These are phyloP conservation scores for Lecanicillium sp. DNA, from an alignment of 2,329 filamentous ascomycete genomes.

Conservation along the genomic window DNA sequence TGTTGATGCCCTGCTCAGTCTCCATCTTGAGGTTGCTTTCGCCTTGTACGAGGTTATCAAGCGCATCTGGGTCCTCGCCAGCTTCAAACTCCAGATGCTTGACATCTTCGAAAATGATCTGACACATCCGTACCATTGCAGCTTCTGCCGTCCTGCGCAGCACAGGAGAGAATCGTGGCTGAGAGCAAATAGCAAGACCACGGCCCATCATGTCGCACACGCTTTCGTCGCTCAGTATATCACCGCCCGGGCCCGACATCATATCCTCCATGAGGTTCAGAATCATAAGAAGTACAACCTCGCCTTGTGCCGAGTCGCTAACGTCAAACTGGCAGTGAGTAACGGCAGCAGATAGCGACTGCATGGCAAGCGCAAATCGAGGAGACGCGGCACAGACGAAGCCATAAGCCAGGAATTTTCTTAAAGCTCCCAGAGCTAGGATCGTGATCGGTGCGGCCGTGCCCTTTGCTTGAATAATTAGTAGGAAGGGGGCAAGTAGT, in stretches of 20 bases:
- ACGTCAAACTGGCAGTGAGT: slow-evolving; percentile 98
- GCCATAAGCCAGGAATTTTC: slow-evolving; percentile 94
- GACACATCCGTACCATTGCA: slow-evolving; percentile 97
- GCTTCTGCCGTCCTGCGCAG: slow-evolving; percentile 88
- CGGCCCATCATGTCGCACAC: slow-evolving; percentile 99
- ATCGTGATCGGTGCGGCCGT: slow-evolving; percentile 96
- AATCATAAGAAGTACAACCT: slow-evolving; percentile 90
- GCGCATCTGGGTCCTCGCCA: slow-evolving; percentile 54
- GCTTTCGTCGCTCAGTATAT: slow-evolving; percentile 93
- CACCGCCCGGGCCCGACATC: slow-evolving; percentile 86
- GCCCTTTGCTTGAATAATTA: slow-evolving; percentile 92
- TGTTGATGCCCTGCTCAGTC: slow-evolving; percentile 25
- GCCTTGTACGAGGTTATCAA: slow-evolving; percentile 59
- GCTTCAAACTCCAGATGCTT: slow-evolving; percentile 78
- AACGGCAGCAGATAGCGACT: slow-evolving; percentile 85
- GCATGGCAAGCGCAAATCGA: slow-evolving; percentile 86
- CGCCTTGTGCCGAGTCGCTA: slow-evolving; percentile 87
- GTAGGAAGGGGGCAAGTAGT: slow-evolving; percentile 85
- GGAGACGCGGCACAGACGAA: slow-evolving; percentile 79
- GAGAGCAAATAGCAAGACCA: slow-evolving; percentile 93
- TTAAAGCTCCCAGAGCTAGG: slow-evolving; percentile 83
- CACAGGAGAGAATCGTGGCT: slow-evolving; percentile 83
- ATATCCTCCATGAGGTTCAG: slow-evolving; percentile 97
- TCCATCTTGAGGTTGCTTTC: slow-evolving; percentile 79
- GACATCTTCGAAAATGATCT: slow-evolving; percentile 91